These are phyloP conservation scores for Paramecium biaurelia DNA, from an alignment of 73 alveolate genomes.

Conservation along the genomic window DNA sequence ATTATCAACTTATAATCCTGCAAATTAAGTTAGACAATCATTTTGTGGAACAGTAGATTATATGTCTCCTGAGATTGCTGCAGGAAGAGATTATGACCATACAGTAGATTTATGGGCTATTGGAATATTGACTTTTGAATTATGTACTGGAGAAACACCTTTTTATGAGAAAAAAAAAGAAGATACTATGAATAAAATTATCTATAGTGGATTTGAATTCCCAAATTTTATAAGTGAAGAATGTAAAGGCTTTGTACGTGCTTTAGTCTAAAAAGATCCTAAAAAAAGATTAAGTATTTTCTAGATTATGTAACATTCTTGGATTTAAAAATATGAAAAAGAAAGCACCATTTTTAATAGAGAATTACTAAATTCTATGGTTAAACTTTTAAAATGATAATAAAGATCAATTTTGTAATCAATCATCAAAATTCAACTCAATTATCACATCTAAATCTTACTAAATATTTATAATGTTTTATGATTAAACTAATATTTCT, in stretches of 20 bases:
- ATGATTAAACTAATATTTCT: slow-evolving; percentile 2
- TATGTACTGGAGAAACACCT: slow-evolving; percentile 68
- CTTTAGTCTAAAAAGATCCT: slow-evolving; percentile 48
- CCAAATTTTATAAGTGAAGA: slow-evolving; percentile 50
- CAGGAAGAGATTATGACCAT: slow-evolving; percentile 84
- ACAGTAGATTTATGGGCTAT: slow-evolving; percentile 93
- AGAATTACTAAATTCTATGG: slow-evolving; percentile 27
- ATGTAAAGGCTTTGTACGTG: slow-evolving; percentile 26
- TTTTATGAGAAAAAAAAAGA: slow-evolving; percentile 55
- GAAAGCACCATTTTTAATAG: slow-evolving; percentile 44
- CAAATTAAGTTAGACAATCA: slow-evolving; percentile 76
- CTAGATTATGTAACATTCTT: slow-evolving; percentile 58
- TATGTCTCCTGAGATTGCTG: slow-evolving; percentile 93
- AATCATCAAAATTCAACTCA: slow-evolving; percentile 7
- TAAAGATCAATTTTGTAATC: not conserved
- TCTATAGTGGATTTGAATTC: slow-evolving; percentile 39
- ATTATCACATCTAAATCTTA: not conserved
- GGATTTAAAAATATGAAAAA: slow-evolving; percentile 53
- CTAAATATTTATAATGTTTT: not conserved
- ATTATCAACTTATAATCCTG: slow-evolving; percentile 57
- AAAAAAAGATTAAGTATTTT: slow-evolving; percentile 40
- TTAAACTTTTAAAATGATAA: slow-evolving; percentile 42
- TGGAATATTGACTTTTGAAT: slow-evolving; percentile 74
- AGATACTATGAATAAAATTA: slow-evolving; percentile 44
- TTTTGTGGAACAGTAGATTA: slow-evolving; percentile 96